phyloP scores from a whole-genome alignment of 1,284 basidiomycete genomes.

The Austroboletus novae-zelandiae region DNA sequence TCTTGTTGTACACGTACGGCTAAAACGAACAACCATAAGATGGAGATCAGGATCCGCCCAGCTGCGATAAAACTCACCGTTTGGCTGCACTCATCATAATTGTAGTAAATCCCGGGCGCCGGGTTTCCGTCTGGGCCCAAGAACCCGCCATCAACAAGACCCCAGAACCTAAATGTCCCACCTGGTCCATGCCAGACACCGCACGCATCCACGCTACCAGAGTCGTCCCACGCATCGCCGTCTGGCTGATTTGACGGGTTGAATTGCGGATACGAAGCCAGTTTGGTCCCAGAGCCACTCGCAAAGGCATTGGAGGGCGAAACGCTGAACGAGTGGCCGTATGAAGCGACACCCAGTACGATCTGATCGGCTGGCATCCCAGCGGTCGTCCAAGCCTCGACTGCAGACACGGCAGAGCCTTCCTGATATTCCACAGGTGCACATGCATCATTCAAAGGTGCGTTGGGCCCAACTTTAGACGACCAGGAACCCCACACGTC shows the following conservation, averaged over 20 bases:
- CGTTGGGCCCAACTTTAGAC: conserved; percentile 47
- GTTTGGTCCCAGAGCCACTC: conserved; percentile 14
- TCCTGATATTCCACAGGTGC: conserved; percentile 48
- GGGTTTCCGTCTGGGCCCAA: conserved; percentile 36
- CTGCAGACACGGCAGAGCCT: conserved; percentile 59
- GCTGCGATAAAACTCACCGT: conserved; percentile 35
- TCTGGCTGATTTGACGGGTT: conserved; percentile 33
- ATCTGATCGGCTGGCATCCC: conserved; percentile 62
- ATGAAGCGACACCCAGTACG: conserved; percentile 63
- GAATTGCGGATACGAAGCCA: conserved; percentile 38
- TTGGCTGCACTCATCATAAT: conserved; percentile 45
- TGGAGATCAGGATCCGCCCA: background rate
- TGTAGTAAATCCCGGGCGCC: conserved; percentile 37
- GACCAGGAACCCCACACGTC: conserved; percentile 38
- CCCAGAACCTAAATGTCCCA: conserved; percentile 42
- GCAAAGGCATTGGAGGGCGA: conserved; percentile 26
- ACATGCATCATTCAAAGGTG: conserved; percentile 52
- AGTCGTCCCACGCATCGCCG: conserved; percentile 42
- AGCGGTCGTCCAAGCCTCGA: conserved; percentile 56
- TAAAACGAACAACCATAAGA: conserved; percentile 11
- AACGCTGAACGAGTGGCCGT: conserved; percentile 45
- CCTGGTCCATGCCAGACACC: conserved; percentile 32
- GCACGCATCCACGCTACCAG: conserved; percentile 35
- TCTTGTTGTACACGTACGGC: conserved; percentile 45
- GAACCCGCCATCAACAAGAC: conserved; percentile 39